These are phyloP conservation scores for Suillus brevipes DNA, from an alignment of 768 basidiomycete genomes.

Conservation along the genomic window DNA sequence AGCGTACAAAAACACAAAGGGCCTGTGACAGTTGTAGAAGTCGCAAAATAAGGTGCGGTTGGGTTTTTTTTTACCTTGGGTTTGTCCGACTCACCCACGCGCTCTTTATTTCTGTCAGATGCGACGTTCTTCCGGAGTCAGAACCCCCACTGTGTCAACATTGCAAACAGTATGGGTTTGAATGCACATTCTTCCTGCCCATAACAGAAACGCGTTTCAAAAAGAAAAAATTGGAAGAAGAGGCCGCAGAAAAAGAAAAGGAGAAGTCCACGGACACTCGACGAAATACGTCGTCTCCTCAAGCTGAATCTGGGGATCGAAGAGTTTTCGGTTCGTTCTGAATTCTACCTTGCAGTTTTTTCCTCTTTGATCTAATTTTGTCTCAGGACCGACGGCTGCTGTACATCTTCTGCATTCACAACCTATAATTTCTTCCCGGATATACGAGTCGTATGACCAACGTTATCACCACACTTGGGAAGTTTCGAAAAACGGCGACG, in stretches of 20 bases:
- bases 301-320: conserved; percentile 53
- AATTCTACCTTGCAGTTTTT: conserved; percentile 8
- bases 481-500: conserved; percentile 80
- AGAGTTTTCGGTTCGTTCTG: conserved; percentile 58
- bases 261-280: conserved; percentile 31
- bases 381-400: conserved; percentile 81
- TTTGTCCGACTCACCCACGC: neutral
- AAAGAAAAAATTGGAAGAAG: conserved; percentile 87
- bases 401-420: conserved; percentile 89
- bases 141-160: conserved; percentile 88
- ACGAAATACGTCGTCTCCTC: conserved; percentile 43
- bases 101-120: conserved; percentile 38
- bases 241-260: conserved; percentile 44
- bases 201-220: conserved; percentile 99
- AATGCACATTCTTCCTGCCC: conserved; percentile 97
- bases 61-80: conserved; percentile 10
- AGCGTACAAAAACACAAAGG: conserved; percentile 89
- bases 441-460: conserved; percentile 85
- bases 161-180: conserved; percentile 91
- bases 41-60: conserved; percentile 76
- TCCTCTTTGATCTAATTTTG: conserved; percentile 32
- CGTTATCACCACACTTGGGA: conserved; percentile 89
- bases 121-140: conserved; percentile 80
- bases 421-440: conserved; percentile 77
- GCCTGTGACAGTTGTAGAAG: conserved; percentile 91